These are phyloP conservation scores for Conticribra guillardii DNA, from an alignment of 108 stramenopile species.

Conservation along the genomic window DNA sequence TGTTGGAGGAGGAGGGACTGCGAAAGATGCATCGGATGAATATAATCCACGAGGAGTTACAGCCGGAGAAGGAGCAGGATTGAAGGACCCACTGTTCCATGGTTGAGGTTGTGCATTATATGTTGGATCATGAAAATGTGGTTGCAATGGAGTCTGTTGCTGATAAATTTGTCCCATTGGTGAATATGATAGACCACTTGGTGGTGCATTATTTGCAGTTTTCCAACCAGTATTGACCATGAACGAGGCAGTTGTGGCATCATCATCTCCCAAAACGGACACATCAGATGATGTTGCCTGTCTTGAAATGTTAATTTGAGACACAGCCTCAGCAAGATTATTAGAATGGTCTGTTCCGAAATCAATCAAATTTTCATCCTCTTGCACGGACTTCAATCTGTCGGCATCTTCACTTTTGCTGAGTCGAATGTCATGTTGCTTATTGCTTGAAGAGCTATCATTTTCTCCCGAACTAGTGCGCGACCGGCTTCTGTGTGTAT, in stretches of 20 bases:
- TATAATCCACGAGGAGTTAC: conserved; percentile 9
- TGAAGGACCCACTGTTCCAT: too few species aligned
- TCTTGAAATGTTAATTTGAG: conserved; percentile 15
- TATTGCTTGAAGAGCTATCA: conserved; percentile 8
- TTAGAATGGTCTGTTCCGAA: conserved; percentile 44
- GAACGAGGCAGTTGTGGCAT: conserved; percentile 43
- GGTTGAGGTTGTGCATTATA: not conserved
- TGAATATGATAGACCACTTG: not conserved
- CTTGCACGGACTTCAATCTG: conserved; percentile 31
- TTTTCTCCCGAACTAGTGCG: conserved; percentile 11
- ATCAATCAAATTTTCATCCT: conserved; percentile 51
- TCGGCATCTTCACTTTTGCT: conserved; percentile 12
- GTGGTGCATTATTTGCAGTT: not conserved
- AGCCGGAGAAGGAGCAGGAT: conserved; percentile 3
- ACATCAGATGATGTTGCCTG: conserved; percentile 25
- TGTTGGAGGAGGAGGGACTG: conserved; percentile 39
- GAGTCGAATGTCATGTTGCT: not conserved
- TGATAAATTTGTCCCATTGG: conserved; percentile 7
- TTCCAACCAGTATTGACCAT: conserved; percentile 29
- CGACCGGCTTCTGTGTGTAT: not conserved
- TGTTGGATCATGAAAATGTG: conserved; percentile 26
- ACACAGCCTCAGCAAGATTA: conserved; percentile 10
- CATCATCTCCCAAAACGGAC: conserved; percentile 49
- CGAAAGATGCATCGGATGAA: conserved; percentile 34
- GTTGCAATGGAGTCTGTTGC: conserved; percentile 8